These are phyloP conservation scores for Alternaria ethzedia DNA, from an alignment of 2,329 filamentous ascomycete species.

Conservation along the genomic window DNA sequence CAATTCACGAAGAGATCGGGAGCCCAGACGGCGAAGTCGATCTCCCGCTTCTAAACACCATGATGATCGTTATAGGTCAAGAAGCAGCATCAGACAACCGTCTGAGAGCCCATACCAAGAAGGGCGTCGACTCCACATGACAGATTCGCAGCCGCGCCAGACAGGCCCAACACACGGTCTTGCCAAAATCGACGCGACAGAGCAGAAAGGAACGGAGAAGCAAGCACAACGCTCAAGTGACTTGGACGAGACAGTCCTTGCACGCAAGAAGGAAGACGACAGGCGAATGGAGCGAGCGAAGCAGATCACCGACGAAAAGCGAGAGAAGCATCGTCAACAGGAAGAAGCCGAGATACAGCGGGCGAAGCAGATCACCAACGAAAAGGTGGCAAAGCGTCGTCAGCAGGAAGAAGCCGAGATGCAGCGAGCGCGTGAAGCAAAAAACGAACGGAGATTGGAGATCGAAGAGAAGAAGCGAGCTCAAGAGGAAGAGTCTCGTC, in stretches of 20 bases:
- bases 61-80: neutral
- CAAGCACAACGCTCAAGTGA: neutral
- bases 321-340: neutral
- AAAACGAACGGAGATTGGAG: neutral
- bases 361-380: neutral
- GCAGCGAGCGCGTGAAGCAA: neutral
- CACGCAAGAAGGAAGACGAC: neutral
- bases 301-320: neutral
- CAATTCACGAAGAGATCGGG: neutral
- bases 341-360: neutral
- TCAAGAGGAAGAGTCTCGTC: neutral
- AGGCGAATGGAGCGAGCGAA: neutral
- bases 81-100: neutral
- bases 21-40: neutral
- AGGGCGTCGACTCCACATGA: neutral
- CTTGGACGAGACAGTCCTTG: neutral
- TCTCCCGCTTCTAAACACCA: neutral
- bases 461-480: neutral
- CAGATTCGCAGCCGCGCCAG: neutral
- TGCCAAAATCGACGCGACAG: neutral
- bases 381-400: neutral
- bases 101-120: neutral
- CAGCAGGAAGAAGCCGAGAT: neutral
- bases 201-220: neutral
- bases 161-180: neutral